Evolutionary conservation across 768 basidiomycete species (phyloP).

Genomic region (Piloderma croceum): DNA sequence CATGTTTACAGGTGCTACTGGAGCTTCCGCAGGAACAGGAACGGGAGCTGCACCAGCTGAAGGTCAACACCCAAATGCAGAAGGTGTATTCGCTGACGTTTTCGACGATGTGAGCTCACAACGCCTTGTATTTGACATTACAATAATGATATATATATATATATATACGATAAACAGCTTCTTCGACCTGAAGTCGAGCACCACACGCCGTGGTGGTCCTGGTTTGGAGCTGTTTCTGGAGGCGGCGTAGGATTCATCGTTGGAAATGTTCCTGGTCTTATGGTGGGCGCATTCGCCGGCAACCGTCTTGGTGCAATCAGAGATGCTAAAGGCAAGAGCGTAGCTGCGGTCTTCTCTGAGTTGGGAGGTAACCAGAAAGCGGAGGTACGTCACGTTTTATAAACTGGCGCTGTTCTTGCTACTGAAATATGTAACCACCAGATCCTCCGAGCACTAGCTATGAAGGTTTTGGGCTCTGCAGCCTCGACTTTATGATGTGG

Average conservation of each 20-base stretch:
- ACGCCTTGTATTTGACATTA: not conserved
- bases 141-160: slow-evolving; percentile 3
- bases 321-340: slow-evolving; percentile 92
- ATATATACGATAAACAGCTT: slow-evolving; percentile 37
- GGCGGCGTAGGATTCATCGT: slow-evolving; percentile 47
- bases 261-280: slow-evolving; percentile 80
- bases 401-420: not conserved
- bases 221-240: slow-evolving; percentile 65
- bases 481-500: too few relatives aligned
- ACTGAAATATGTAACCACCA: slow-evolving; percentile 22
- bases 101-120: slow-evolving; percentile 72
- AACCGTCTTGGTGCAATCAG: slow-evolving; percentile 87
- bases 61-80: slow-evolving; percentile 60
- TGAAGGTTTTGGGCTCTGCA: slow-evolving; percentile 79
- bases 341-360: slow-evolving; percentile 80
- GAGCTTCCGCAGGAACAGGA: slow-evolving; percentile 18
- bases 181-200: slow-evolving; percentile 78
- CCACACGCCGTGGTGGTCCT: slow-evolving; percentile 69
- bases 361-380: slow-evolving; percentile 78
- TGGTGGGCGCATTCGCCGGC: slow-evolving; percentile 83
- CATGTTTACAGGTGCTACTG: slow-evolving; percentile 54
- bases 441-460: slow-evolving; percentile 76
- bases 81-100: slow-evolving; percentile 81
- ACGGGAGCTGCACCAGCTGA: slow-evolving; percentile 24
- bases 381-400: slow-evolving; percentile 49